Conservation (phyloP, 768 basidiomycete species). For the Tylopilus vinaceipallidus region DNA sequence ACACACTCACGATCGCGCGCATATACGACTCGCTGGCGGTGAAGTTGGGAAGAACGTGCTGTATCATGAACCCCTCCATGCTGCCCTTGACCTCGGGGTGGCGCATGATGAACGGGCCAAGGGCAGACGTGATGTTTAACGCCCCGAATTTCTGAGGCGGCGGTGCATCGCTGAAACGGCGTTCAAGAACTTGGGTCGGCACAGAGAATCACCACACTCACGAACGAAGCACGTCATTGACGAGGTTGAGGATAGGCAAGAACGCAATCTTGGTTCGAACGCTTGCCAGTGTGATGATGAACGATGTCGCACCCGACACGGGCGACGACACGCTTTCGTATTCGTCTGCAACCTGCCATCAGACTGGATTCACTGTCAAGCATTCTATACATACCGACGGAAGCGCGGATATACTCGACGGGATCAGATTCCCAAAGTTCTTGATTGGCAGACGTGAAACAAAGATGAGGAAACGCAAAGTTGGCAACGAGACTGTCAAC, state of each 20-base stretch:
- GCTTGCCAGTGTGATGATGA: constrained; percentile 72
- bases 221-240: constrained; percentile 67
- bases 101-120: constrained; percentile 79
- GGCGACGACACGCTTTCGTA: constrained; percentile 78
- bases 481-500: constrained; percentile 71
- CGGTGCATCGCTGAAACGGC: constrained; percentile 40
- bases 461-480: constrained; percentile 86
- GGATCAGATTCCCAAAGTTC: constrained; percentile 81
- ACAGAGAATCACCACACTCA: constrained; percentile 33
- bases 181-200: background rate
- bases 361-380: background rate
- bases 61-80: constrained; percentile 76
- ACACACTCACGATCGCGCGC: too few relatives aligned
- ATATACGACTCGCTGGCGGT: too few relatives aligned
- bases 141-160: constrained; percentile 79
- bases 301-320: constrained; percentile 74
- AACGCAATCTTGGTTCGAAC: constrained; percentile 83
- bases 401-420: constrained; percentile 74
- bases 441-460: constrained; percentile 66
- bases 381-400: constrained; percentile 53
- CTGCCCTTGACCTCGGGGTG: constrained; percentile 76
- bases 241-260: constrained; percentile 73
- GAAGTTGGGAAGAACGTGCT: constrained; percentile 75
- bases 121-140: constrained; percentile 74
- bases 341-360: constrained; percentile 55